Conservation (phyloP, 352 stramenopile genomes). For the Albugo candida region DNA sequence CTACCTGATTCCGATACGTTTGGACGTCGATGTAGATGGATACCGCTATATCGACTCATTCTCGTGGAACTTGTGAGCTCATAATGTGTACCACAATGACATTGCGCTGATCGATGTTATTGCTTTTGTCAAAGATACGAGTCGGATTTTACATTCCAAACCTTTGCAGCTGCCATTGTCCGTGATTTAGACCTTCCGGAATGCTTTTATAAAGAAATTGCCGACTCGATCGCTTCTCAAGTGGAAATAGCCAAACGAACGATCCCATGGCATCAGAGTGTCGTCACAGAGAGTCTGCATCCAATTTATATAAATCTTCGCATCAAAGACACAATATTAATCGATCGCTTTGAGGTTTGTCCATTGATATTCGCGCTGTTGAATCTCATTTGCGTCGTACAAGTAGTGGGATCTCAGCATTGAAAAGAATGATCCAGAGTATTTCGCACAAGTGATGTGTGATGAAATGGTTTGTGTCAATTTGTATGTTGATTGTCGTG, state of each 20-base stretch:
- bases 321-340: constrained; percentile 61
- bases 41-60: constrained; percentile 73
- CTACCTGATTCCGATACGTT: constrained; percentile 39
- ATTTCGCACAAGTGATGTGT: constrained; percentile 39
- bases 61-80: constrained; percentile 42
- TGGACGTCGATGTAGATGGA: constrained; percentile 60
- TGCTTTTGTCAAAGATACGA: constrained; percentile 19
- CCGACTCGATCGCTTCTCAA: constrained; percentile 37
- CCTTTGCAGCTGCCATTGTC: constrained; percentile 42
- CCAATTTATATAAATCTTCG: constrained; percentile 69
- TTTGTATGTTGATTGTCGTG: neutral
- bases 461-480: constrained; percentile 30
- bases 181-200: constrained; percentile 52
- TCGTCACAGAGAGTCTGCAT: constrained; percentile 35
- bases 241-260: constrained; percentile 31
- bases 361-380: neutral
- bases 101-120: neutral
- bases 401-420: constrained; percentile 49
- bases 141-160: constrained; percentile 55
- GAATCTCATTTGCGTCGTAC: neutral
- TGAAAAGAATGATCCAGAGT: constrained; percentile 37
- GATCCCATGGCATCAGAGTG: constrained; percentile 31
- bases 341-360: constrained; percentile 51
- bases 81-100: neutral
- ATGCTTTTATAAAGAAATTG: constrained; percentile 48